These are phyloP conservation scores for Colletotrichum camelliae DNA, from an alignment of 2,329 filamentous ascomycete species.

Conservation along the genomic window DNA sequence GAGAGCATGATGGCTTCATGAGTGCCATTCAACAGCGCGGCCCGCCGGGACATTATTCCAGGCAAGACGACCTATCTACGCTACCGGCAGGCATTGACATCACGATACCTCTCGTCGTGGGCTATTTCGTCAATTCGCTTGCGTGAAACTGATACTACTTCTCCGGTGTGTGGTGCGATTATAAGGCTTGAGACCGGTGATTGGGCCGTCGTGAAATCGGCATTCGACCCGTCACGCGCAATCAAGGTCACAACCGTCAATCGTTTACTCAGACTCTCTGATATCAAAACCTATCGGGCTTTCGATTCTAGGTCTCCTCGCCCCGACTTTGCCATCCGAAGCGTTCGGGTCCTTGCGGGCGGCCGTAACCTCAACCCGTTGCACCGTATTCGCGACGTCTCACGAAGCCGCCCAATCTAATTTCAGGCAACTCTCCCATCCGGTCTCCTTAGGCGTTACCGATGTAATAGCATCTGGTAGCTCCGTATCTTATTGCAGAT, in stretches of 20 bases:
- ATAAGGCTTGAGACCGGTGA: background rate
- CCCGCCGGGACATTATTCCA: background rate
- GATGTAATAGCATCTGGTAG: background rate
- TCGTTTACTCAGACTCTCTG: background rate
- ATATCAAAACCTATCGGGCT: background rate
- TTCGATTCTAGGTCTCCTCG: background rate
- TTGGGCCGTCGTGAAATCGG: background rate
- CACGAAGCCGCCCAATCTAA: background rate
- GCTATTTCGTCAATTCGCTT: background rate
- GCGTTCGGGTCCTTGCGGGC: background rate
- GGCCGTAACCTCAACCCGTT: background rate
- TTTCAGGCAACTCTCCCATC: background rate
- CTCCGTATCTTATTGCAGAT: background rate
- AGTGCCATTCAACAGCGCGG: background rate
- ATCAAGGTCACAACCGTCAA: background rate
- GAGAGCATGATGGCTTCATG: background rate
- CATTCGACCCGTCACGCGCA: background rate
- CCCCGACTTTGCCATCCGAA: background rate
- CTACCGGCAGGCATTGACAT: background rate
- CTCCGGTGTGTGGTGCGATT: background rate
- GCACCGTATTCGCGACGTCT: background rate
- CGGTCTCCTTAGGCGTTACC: background rate
- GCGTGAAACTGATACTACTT: background rate
- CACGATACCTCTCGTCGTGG: background rate
- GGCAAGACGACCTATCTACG: background rate